Evolutionary conservation across 768 basidiomycete species (phyloP), one percentile per base, ranked within the genome.

Genomic region (Rubroboletus satanas): DNA sequence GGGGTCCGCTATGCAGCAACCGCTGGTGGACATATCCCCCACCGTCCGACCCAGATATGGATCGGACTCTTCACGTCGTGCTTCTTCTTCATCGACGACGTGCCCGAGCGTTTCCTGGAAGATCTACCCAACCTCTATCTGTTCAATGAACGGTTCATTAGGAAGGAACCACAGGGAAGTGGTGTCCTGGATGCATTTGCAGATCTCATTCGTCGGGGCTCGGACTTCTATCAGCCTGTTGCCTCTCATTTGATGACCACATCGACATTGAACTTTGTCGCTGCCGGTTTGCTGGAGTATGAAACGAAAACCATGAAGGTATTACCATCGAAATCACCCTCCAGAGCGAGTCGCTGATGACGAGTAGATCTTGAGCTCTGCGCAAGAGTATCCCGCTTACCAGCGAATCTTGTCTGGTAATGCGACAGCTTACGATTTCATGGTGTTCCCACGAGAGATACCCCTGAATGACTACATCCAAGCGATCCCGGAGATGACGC

Each of bases 41-140:
- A 49, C 33, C 38, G 41, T 35, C 36, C 38, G 8, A 33, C 45
- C 10, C 53, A 37, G 23, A 55, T 23, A 54, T 67, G 10, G 65
- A 71, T 75, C 35, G 68, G 73, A 9, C 57, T 75, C 3, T 77
- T 66, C 57, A 75, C 74, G 6, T 63, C 73, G 5, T 71, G 62
- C 42, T 37, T 59, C 21, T 64, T 65, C 36, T 68, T 61, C 43
- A 49, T 71, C 23, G 76, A 77, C 54, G 74, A 77, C 57, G 46
- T 5, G 23, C 2, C 43, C 43, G 8, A 44, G 17, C 26, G 4
- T 28, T 17, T 44, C 15, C 2, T 1, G 28, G 17, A 0, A 9
- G 43, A 44, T 17, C 28, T 44, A 5, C 26, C 43, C 26, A 17
- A 28, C 8, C 1, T 44, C 7, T 44, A 44, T 28, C 26, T 28